Conservation (phyloP, 257 asterid genomes). For the Voacanga thouarsii region DNA sequence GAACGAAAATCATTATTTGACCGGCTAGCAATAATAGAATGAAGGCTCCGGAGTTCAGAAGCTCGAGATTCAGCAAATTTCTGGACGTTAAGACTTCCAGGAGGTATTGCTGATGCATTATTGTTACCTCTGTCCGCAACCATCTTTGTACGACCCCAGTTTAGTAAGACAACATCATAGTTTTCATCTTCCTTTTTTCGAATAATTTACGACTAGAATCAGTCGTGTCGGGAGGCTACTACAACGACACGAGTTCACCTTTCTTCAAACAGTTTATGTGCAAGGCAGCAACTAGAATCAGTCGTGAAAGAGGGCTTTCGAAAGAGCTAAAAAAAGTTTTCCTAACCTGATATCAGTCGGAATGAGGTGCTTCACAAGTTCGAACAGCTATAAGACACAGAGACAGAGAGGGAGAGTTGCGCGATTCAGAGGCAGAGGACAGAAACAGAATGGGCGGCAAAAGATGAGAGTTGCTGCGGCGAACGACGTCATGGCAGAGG, state of each 20-base stretch:
- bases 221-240: background rate
- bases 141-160: background rate
- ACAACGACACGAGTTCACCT: background rate
- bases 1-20: constrained; percentile 57
- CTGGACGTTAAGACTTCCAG: constrained; percentile 61
- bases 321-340: background rate
- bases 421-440: background rate
- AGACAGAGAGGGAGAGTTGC: background rate
- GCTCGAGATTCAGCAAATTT: constrained; percentile 80
- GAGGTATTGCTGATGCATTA: constrained; percentile 44
- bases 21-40: constrained; percentile 55
- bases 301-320: background rate
- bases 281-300: background rate
- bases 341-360: background rate
- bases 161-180: background rate
- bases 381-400: background rate
- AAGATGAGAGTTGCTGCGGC: too few species aligned
- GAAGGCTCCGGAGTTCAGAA: constrained; percentile 67
- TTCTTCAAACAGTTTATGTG: constrained; percentile 3
- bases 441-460: too few species aligned
- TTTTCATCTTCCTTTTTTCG: background rate
- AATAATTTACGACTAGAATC: background rate
- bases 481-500: too few species aligned
- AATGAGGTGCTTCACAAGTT: background rate
- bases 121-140: constrained; percentile 26